These are phyloP conservation scores for Tephrocybe sp. DNA, from an alignment of 768 basidiomycete species.

Conservation along the genomic window DNA sequence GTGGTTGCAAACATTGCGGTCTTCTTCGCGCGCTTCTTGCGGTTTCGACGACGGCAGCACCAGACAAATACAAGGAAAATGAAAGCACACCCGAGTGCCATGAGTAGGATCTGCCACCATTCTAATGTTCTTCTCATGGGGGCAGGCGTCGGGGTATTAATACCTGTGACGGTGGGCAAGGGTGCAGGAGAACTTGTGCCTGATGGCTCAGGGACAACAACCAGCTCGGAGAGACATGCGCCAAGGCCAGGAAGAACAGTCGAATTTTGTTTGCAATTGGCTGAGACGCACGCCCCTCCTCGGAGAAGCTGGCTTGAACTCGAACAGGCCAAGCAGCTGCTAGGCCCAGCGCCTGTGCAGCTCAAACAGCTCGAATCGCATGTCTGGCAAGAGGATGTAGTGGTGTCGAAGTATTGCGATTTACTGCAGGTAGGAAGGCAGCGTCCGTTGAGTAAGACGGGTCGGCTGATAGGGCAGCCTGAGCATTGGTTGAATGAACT, in stretches of 20 bases:
- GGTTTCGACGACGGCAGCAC: constrained; percentile 69
- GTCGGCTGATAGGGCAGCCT: constrained; percentile 63
- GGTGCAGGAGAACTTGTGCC: constrained; percentile 47
- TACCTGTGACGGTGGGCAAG: constrained; percentile 57
- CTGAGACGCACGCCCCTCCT: constrained; percentile 60
- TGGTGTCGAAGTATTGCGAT: constrained; percentile 69
- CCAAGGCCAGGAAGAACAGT: constrained; percentile 70
- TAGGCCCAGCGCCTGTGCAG: constrained; percentile 68
- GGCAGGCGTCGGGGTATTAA: no score
- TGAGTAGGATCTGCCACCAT: constrained; percentile 88
- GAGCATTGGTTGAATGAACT: constrained; percentile 76
- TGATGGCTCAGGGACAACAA: constrained; percentile 48
- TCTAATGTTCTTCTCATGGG: constrained; percentile 33
- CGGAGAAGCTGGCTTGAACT: constrained; percentile 61
- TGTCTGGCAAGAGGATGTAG: constrained; percentile 60
- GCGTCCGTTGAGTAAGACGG: constrained; percentile 73
- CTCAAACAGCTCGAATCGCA: constrained; percentile 81
- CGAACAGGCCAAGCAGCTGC: constrained; percentile 73
- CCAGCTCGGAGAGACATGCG: constrained; percentile 74
- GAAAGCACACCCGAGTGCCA: constrained; percentile 79
- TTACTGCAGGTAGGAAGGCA: constrained; percentile 79
- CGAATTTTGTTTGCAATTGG: constrained; percentile 57
- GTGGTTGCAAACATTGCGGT: constrained; percentile 65
- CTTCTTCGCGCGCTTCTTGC: constrained; percentile 63
- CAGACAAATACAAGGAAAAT: constrained; percentile 67